Conservation (phyloP, 108 stramenopile species). For the Pseudonitzschia multiseries region DNA sequence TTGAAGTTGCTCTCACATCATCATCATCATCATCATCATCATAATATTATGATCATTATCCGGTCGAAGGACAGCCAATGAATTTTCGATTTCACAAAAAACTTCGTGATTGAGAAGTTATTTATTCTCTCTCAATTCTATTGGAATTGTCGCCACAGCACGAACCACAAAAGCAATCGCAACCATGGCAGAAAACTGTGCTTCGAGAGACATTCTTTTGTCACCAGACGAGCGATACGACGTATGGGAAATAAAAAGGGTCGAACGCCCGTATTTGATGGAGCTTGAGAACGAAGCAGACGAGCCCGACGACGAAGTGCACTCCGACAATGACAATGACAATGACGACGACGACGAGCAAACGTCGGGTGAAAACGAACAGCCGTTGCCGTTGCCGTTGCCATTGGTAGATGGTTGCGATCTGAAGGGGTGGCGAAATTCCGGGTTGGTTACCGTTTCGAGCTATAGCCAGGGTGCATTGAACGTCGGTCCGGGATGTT, state of each 20-base stretch:
- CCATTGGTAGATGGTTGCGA: slow-evolving; percentile 61
- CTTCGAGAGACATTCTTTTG: slow-evolving; percentile 26
- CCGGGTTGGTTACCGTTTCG: slow-evolving; percentile 38
- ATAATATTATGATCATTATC: no score
- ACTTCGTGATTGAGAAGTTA: background rate
- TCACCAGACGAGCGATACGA: slow-evolving; percentile 72
- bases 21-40: no score
- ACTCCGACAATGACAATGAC: slow-evolving; percentile 10
- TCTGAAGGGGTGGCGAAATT: slow-evolving; percentile 66
- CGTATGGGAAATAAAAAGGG: slow-evolving; percentile 67
- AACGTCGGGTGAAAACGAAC: background rate
- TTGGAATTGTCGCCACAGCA: no score
- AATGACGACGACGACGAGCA: background rate
- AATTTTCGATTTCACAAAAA: background rate
- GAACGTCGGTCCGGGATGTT: slow-evolving; percentile 67
- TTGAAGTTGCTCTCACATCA: no score
- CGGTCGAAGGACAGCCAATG: background rate
- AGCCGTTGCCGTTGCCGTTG: slow-evolving; percentile 5
- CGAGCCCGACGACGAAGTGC: background rate
- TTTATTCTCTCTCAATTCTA: no score
- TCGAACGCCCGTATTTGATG: slow-evolving; percentile 75
- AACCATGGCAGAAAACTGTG: background rate
- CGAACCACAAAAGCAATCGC: background rate
- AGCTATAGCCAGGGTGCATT: slow-evolving; percentile 30
- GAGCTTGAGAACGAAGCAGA: background rate